phyloP scores from a whole-genome alignment of 148 eudicot species.

The Vaccinium vitisidaea region DNA sequence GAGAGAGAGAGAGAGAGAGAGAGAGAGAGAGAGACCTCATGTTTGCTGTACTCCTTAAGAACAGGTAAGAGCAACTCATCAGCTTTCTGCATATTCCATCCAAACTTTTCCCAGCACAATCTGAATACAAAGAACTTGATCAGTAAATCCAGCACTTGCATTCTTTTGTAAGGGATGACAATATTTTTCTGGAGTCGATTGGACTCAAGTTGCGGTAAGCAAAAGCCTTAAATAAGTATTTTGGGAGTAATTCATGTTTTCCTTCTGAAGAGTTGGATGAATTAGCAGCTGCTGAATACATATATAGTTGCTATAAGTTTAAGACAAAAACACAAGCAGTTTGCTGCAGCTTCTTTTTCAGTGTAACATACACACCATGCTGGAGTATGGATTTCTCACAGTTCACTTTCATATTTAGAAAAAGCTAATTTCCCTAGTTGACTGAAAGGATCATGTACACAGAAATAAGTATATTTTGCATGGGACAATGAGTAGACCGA shows the following conservation, averaged over 20 bases:
- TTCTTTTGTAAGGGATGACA: neutral
- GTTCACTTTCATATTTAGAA: neutral
- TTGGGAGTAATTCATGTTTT: neutral
- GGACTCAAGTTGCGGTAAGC: conserved; percentile 3
- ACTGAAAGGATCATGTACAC: conserved; percentile 1
- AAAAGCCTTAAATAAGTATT: neutral
- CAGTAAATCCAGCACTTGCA: neutral
- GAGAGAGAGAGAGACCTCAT: conserved; percentile 54
- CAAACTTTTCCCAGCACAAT: conserved; percentile 90
- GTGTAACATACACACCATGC: neutral
- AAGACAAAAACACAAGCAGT: neutral
- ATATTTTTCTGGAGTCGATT: neutral
- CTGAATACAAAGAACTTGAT: conserved; percentile 37
- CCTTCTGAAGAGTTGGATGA: neutral
- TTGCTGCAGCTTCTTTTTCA: neutral
- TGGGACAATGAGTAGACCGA: neutral
- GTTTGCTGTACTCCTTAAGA: conserved; percentile 87
- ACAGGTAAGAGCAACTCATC: conserved; percentile 91
- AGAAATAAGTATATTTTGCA: neutral
- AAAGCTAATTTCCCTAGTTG: neutral
- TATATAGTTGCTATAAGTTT: neutral
- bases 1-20: neutral
- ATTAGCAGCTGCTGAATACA: neutral
- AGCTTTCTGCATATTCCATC: conserved; percentile 78
- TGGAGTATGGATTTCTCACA: neutral